Base-by-base conservation (phyloP, 1,284 basidiomycete species). In the Schizopora paradoxa region DNA sequence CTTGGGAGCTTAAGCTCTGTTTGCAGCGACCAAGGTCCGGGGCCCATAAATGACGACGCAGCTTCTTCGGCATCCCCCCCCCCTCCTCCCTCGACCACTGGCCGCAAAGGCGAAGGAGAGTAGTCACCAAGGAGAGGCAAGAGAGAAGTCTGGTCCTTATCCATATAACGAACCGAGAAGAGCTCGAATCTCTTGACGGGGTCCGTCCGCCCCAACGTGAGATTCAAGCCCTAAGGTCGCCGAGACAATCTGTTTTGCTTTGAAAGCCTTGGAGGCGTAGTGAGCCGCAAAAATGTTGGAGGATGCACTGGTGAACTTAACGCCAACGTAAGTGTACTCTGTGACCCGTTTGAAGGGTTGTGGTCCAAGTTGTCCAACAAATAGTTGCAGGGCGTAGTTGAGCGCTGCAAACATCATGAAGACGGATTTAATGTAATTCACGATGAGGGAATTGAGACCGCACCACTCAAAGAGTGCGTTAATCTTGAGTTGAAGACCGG, bases 1-100 rank as follows among this genome's bases (percentile, higher is more conserved):
- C 62, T 64, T 0, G 84, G 84, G 1, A 88, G 63, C 29, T 66
- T 65, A 41, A 88, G 56, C 28, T 76, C 67, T 47, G 73, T 69
- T 41, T 73, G 70, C 52, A 89, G 74, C 5, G 67, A 66, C 86
- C 86, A 89, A 18, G 86, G 86, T 0, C 86, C 86, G 2, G 79
- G 79, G 32, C 85, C 83, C 77, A 86, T 81, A 36, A 82, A 63
- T 21, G 61, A 69, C n/a, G 83, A 76, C 11, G 75, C 76, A 31
- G 72, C 57, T 45, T 81, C 77, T 1, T 72, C 74, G 10, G 58
- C 45, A 14, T 50, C 49, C 13, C 67, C 55, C 52, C 79, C 73
- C n/a, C n/a, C n/a, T n/a, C n/a, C n/a, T n/a, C n/a, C n/a, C 11
- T 57, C 56, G 29, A 72, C 47, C 22, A 78, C 53, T 7, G 61